These are phyloP conservation scores for Canavalia gladiata DNA, from an alignment of 306 rosid species.

Conservation along the genomic window DNA sequence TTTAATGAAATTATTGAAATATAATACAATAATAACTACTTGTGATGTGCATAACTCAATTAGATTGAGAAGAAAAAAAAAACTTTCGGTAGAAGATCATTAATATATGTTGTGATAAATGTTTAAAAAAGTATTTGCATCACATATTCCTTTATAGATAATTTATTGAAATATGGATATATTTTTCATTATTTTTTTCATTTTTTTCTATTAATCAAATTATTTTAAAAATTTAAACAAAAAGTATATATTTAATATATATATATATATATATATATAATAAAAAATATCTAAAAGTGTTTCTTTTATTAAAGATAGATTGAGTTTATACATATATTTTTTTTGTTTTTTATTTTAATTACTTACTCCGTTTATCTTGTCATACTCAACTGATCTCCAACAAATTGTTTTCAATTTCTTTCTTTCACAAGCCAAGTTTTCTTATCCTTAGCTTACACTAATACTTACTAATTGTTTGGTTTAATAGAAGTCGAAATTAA, in stretches of 20 bases:
- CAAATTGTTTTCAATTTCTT: background rate
- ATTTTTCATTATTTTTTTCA: background rate
- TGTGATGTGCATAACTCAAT: background rate
- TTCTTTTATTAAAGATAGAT: background rate
- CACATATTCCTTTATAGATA: background rate
- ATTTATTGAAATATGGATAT: background rate
- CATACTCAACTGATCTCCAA: background rate
- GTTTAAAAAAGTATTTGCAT: background rate
- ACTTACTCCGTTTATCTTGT: background rate
- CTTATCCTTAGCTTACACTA: background rate
- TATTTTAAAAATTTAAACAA: background rate
- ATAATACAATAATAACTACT: background rate
- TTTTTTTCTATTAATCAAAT: background rate
- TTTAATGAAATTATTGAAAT: slow-evolving; percentile 6
- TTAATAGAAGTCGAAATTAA: background rate
- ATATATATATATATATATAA: background rate
- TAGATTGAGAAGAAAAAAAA: background rate
- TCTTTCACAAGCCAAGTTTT: too few relatives aligned
- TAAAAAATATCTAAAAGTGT: background rate
- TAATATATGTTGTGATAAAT: background rate
- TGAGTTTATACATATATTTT: background rate
- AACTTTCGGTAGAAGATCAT: background rate
- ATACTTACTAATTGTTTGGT: background rate
- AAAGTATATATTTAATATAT: background rate
- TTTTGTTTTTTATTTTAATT: background rate